phyloP scores from a whole-genome alignment of 164 flowering plant species.

The Magnolia kwangsiensis region DNA sequence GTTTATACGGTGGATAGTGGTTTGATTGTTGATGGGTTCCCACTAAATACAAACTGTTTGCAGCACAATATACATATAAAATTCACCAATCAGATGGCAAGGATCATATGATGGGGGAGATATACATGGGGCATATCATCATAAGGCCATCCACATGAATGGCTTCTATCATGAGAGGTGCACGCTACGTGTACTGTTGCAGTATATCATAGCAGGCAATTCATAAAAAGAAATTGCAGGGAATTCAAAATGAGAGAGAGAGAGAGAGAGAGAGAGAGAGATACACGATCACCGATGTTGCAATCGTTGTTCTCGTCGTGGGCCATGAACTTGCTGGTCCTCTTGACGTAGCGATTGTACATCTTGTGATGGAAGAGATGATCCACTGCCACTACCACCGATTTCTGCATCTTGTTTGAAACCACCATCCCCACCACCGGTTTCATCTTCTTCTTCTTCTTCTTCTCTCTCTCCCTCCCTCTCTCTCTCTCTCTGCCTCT shows the following conservation, averaged over 20 bases:
- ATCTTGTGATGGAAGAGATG: slow-evolving; percentile 75
- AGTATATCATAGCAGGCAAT: neutral
- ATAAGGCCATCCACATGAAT: too few relatives aligned
- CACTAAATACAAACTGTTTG: too few relatives aligned
- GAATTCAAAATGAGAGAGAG: neutral
- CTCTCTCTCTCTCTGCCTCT: too few relatives aligned
- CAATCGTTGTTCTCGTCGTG: slow-evolving; percentile 72
- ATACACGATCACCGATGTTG: slow-evolving; percentile 85
- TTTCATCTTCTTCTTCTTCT: slow-evolving; percentile 8
- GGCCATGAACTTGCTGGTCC: slow-evolving; percentile 97
- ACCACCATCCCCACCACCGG: slow-evolving; percentile 59
- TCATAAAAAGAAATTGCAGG: neutral
- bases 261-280: neutral
- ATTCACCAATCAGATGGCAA: too few relatives aligned
- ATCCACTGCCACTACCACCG: slow-evolving; percentile 95
- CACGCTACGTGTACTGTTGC: neutral
- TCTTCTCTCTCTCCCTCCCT: too few relatives aligned
- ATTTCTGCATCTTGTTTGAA: slow-evolving; percentile 91
- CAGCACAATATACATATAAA: too few relatives aligned
- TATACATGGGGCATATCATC: too few relatives aligned
- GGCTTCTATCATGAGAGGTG: neutral
- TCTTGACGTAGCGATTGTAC: slow-evolving; percentile 80
- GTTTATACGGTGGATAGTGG: too few relatives aligned
- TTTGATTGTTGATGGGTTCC: too few relatives aligned
- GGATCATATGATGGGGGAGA: too few relatives aligned